phyloP scores from a whole-genome alignment of 2,329 filamentous ascomycete species.

The Volutella citrinella region DNA sequence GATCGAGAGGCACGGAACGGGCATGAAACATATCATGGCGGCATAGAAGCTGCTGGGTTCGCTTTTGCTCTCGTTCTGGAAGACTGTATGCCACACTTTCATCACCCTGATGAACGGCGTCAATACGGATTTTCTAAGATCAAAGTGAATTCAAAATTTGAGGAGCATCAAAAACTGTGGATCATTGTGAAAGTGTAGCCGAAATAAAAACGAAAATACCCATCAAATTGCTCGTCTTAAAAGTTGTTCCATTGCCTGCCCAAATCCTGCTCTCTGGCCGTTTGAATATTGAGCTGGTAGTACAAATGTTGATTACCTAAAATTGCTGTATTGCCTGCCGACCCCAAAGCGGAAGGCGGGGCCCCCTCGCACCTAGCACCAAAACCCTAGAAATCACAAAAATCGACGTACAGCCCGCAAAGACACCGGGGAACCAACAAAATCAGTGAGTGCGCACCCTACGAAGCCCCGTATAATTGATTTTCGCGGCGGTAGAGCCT shows the following conservation, averaged over 20 bases:
- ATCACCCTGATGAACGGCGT: constrained; percentile 60
- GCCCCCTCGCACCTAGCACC: constrained; percentile 41
- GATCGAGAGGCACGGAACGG: constrained; percentile 35
- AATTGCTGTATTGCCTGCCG: no score
- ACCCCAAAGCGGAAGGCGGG: no score
- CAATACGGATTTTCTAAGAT: constrained; percentile 59
- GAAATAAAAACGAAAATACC: constrained; percentile 29
- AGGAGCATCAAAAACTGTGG: constrained; percentile 25
- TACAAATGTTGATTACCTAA: constrained; percentile 39
- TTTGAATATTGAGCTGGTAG: no score
- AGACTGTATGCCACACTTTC: constrained; percentile 64
- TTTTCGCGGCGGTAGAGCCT: no score
- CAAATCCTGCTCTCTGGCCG: no score
- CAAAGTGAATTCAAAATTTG: constrained; percentile 39
- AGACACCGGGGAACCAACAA: constrained; percentile 35
- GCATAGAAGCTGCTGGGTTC: constrained; percentile 56
- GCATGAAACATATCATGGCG: constrained; percentile 34
- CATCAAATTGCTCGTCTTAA: constrained; percentile 9
- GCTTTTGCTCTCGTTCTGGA: constrained; percentile 55
- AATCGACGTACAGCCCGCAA: no score
- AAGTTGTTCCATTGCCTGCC: no score
- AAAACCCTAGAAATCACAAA: no score
- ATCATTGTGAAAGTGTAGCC: constrained; percentile 32
- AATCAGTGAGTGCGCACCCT: constrained; percentile 32
- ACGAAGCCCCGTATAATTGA: neutral